A percentile compares a stretch with the other conserved stretches of the same genome.
Evolutionary conservation across 169 alveolate genomes (phyloP).

Genomic region (Babesia ovis): DNA sequence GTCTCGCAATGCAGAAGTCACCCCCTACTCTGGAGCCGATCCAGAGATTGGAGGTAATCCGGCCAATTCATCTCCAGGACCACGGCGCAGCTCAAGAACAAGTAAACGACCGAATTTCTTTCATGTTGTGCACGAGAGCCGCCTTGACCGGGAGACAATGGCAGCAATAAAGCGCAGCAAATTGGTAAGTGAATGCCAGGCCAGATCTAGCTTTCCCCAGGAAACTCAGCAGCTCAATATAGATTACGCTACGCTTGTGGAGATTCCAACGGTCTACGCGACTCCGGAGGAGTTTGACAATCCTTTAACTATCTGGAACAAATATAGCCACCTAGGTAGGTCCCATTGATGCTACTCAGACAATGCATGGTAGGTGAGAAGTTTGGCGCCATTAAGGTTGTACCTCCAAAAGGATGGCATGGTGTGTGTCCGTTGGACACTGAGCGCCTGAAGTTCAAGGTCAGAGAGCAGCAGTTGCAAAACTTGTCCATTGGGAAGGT

Average conservation of each 20-base stretch:
- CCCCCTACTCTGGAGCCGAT: background rate
- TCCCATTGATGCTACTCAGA: background rate
- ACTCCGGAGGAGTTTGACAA: constrained; percentile 75
- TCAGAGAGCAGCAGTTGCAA: constrained; percentile 77
- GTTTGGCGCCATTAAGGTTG: constrained; percentile 81
- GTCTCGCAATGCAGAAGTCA: background rate
- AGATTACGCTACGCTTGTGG: constrained; percentile 43
- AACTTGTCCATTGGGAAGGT: constrained; percentile 72
- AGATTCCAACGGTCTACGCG: constrained; percentile 73
- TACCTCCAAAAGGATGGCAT: constrained; percentile 79
- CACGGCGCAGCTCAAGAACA: constrained; percentile 34
- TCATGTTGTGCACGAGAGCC: constrained; percentile 53
- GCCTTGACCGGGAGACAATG: constrained; percentile 55
- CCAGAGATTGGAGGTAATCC: background rate
- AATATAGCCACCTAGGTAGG: constrained; percentile 53
- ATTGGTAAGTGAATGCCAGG: constrained; percentile 46
- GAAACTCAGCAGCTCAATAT: constrained; percentile 24
- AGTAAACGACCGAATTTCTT: constrained; percentile 36
- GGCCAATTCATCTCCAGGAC: background rate
- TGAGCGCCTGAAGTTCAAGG: constrained; percentile 72
- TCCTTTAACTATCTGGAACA: constrained; percentile 71
- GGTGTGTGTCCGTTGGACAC: constrained; percentile 73
- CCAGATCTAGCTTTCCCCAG: background rate
- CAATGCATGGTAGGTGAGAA: constrained; percentile 67
- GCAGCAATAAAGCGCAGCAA: constrained; percentile 77